A percentile compares a stretch with the other conserved stretches of the same genome.
phyloP scores from a whole-genome alignment of 768 basidiomycete species.

The Trametes meyenii region DNA sequence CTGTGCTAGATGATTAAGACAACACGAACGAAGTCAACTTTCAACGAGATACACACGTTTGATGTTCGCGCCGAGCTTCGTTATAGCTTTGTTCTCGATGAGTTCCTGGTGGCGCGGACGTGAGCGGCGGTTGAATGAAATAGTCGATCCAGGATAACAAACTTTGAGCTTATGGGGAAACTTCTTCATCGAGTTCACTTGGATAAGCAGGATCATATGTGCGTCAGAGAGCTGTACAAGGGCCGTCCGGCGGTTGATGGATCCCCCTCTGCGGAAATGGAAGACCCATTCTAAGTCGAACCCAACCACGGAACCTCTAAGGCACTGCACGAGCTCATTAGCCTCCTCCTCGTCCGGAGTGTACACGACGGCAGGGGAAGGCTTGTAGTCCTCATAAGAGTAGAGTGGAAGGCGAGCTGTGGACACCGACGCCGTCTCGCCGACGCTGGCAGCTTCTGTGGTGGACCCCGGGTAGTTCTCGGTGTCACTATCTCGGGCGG shows the following conservation, averaged over 20 bases:
- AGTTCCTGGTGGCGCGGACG: constrained; percentile 38
- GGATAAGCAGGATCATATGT: constrained; percentile 47
- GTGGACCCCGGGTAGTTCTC: constrained; percentile 5
- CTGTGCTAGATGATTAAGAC: constrained; percentile 28
- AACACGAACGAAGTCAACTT: not conserved
- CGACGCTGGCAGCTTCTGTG: not conserved
- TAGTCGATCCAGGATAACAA: not conserved
- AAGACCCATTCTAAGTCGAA: constrained; percentile 57
- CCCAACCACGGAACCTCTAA: constrained; percentile 47
- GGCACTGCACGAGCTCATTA: constrained; percentile 39
- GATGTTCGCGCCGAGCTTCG: constrained; percentile 54
- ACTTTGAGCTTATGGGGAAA: constrained; percentile 49
- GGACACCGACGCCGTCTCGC: not conserved
- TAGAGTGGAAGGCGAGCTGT: constrained; percentile 35
- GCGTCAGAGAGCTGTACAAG: constrained; percentile 50
- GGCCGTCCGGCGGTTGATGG: constrained; percentile 41
- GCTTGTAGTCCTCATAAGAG: constrained; percentile 40
- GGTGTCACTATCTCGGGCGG: not conserved
- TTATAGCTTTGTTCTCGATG: constrained; percentile 43
- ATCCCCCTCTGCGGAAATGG: constrained; percentile 32
- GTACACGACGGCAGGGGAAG: constrained; percentile 42
- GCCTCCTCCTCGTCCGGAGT: constrained; percentile 45
- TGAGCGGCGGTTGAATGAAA: not conserved
- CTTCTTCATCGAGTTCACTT: constrained; percentile 50
- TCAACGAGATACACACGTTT: constrained; percentile 38